A percentile compares a stretch with the other conserved stretches of the same genome.
These are phyloP conservation scores for Protomyces inundatus DNA, from an alignment of 1,139 yeast genomes.

Conservation along the genomic window DNA sequence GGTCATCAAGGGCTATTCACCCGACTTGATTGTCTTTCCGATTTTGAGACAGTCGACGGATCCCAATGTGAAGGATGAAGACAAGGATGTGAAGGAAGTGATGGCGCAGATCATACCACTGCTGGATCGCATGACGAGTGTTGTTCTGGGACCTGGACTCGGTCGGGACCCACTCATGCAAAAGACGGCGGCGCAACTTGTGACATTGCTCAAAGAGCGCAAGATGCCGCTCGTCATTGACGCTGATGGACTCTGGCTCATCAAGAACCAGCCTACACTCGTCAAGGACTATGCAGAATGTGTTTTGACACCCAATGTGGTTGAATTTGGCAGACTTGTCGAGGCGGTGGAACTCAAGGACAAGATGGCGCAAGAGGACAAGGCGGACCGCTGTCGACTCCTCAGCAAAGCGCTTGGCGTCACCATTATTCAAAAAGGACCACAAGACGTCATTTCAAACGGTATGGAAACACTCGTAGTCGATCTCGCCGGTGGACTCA, in stretches of 20 bases:
- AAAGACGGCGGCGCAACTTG: conserved; percentile 52
- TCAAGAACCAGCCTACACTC: conserved; percentile 54
- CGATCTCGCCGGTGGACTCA: conserved; percentile 54
- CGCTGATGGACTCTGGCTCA: conserved; percentile 75
- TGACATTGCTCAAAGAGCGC: conserved; percentile 52
- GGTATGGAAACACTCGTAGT: conserved; percentile 38
- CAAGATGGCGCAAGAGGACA: conserved; percentile 33
- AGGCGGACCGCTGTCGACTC: conserved; percentile 34
- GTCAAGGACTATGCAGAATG: conserved; percentile 53
- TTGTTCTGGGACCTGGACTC: conserved; percentile 89
- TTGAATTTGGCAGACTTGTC: conserved; percentile 69
- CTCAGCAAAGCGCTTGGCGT: conserved; percentile 59
- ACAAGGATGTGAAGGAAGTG: conserved; percentile 31
- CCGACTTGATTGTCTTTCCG: conserved; percentile 95
- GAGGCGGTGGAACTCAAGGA: conserved; percentile 45
- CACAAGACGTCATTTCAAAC: conserved; percentile 56
- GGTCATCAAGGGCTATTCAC: conserved; percentile 80
- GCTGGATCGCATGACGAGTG: conserved; percentile 65
- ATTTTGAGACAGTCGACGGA: conserved; percentile 47
- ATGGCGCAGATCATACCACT: conserved; percentile 57
- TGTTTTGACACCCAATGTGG: conserved; percentile 80
- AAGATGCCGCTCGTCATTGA: conserved; percentile 69
- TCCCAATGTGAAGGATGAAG: background rate
- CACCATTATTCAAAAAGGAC: conserved; percentile 68
- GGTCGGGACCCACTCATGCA: conserved; percentile 76